Conservation (phyloP, 345 rosid species). For the Lumnitzera racemosa region DNA sequence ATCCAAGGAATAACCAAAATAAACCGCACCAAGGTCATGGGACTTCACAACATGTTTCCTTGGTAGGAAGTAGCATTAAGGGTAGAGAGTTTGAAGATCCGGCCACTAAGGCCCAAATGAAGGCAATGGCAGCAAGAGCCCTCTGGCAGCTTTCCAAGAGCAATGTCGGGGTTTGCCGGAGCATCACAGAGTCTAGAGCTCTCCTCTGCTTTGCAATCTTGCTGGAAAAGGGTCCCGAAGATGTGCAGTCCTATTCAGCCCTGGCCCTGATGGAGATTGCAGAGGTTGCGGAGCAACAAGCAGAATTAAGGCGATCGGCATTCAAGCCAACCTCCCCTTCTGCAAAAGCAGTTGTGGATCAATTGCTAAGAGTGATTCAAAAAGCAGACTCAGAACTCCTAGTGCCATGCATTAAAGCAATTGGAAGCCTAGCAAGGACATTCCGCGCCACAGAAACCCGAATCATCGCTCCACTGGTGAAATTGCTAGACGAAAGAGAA, state of each 20-base stretch:
- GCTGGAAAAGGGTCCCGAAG: slow-evolving; percentile 15
- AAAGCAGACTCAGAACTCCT: slow-evolving; percentile 1
- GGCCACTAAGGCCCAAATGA: slow-evolving; percentile 6
- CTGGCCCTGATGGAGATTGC: slow-evolving; percentile 22
- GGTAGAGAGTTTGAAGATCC: slow-evolving; percentile 16
- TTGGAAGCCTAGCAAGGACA: slow-evolving; percentile 18
- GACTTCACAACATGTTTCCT: slow-evolving; percentile 1
- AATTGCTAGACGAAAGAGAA: slow-evolving; percentile 5
- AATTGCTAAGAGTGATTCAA: slow-evolving; percentile 13
- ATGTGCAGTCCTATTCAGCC: slow-evolving; percentile 11
- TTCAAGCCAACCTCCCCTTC: slow-evolving; percentile 19
- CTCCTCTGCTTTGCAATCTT: slow-evolving; percentile 18
- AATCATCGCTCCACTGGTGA: slow-evolving; percentile 16
- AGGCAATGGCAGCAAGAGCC: slow-evolving; percentile 13
- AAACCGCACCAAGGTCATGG: neutral
- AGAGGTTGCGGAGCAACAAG: slow-evolving; percentile 9
- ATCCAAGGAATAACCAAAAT: neutral
- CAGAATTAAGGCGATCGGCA: slow-evolving; percentile 15
- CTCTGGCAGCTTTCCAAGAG: slow-evolving; percentile 13
- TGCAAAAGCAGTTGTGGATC: slow-evolving; percentile 17
- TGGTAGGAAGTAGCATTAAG: slow-evolving; percentile 11
- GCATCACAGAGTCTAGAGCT: slow-evolving; percentile 17
- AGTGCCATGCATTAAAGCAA: slow-evolving; percentile 10
- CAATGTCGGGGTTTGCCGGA: slow-evolving; percentile 11
- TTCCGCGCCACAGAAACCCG: slow-evolving; percentile 15